Evolutionary conservation across 148 eudicot species (phyloP).

Genomic region (Arctostaphylos glauca): DNA sequence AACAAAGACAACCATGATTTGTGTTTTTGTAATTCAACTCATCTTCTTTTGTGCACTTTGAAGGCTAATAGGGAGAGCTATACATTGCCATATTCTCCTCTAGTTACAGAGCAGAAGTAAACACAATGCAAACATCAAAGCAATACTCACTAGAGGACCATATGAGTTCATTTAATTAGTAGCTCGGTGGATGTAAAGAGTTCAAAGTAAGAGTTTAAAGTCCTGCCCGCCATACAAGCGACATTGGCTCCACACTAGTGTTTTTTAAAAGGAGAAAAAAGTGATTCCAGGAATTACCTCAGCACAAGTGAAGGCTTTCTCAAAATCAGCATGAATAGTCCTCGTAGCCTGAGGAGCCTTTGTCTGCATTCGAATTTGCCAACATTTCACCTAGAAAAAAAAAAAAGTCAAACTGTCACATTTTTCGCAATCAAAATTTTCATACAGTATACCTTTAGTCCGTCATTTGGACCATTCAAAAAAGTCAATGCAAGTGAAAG

Average conservation of each 20-base stretch:
- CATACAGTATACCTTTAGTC: neutral
- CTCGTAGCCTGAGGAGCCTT: slow-evolving; percentile 99
- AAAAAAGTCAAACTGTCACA: slow-evolving; percentile 15
- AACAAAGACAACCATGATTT: too few relatives aligned
- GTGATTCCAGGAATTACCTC: slow-evolving; percentile 51
- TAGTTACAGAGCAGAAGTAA: neutral
- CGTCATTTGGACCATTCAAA: neutral
- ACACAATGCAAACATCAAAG: neutral
- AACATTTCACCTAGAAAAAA: slow-evolving; percentile 96
- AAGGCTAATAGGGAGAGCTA: neutral
- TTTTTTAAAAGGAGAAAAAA: neutral
- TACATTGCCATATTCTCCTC: neutral
- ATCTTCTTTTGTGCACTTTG: neutral
- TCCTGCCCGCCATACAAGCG: too few relatives aligned
- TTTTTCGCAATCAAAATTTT: neutral
- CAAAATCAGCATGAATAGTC: slow-evolving; percentile 92
- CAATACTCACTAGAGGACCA: neutral
- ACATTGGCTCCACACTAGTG: too few relatives aligned
- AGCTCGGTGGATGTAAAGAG: neutral
- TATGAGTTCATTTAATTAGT: neutral
- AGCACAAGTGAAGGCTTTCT: slow-evolving; percentile 94
- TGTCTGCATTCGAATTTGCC: slow-evolving; percentile 99
- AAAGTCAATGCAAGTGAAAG: too few relatives aligned
- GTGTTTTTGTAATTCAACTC: neutral
- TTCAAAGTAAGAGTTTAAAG: too few relatives aligned